These are phyloP conservation scores for Perkinsus chesapeaki DNA, from an alignment of 169 alveolate genomes.

Conservation along the genomic window DNA sequence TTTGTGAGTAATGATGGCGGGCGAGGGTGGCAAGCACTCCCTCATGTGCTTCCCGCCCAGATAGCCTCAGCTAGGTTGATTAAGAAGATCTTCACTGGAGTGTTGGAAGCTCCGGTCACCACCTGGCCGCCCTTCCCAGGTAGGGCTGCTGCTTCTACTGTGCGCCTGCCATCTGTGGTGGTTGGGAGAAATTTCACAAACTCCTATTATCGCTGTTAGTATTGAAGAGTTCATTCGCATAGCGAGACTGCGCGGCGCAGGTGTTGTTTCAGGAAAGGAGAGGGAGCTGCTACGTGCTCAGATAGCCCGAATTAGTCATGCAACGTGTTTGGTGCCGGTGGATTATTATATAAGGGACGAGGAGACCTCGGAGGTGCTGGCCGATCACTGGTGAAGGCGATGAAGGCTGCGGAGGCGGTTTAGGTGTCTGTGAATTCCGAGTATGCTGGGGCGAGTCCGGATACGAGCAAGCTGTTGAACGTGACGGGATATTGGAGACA, in stretches of 20 bases:
- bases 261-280: slow-evolving; percentile 48
- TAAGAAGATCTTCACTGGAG: slow-evolving; percentile 63
- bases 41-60: slow-evolving; percentile 57
- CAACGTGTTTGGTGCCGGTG: slow-evolving; percentile 53
- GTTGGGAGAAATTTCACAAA: too few relatives aligned
- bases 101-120: slow-evolving; percentile 49
- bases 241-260: too few relatives aligned
- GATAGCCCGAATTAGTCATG: slow-evolving; percentile 58
- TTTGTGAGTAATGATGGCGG: background rate
- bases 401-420: too few relatives aligned
- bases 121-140: slow-evolving; percentile 61
- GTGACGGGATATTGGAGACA: background rate
- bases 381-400: background rate
- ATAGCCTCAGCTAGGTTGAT: slow-evolving; percentile 50
- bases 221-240: too few relatives aligned
- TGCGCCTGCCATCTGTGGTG: too few relatives aligned
- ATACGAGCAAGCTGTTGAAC: background rate
- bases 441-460: background rate
- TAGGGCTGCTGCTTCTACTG: background rate
- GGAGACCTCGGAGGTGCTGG: slow-evolving; percentile 14
- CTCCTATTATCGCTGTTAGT: too few relatives aligned
- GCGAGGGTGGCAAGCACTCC: slow-evolving; percentile 63
- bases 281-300: slow-evolving; percentile 62
- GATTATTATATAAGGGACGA: slow-evolving; percentile 51
- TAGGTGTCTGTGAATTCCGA: background rate